A percentile compares a stretch with the other conserved stretches of the same genome.
These are phyloP conservation scores for Pseudogymnoascus sp. DNA, from an alignment of 2,329 filamentous ascomycete genomes.

Conservation along the genomic window DNA sequence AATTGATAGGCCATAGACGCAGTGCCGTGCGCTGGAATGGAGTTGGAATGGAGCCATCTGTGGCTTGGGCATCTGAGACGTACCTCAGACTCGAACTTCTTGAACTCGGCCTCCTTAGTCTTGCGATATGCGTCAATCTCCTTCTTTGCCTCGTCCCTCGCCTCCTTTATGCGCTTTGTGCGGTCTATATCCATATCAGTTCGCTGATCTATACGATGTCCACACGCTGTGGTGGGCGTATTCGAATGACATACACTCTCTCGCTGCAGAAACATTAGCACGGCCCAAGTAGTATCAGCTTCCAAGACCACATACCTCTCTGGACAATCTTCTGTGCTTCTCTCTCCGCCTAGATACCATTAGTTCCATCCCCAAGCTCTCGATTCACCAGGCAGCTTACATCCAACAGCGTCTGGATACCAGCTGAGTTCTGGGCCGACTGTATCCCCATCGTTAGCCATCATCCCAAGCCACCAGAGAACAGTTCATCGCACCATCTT, in stretches of 20 bases:
- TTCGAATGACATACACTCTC: slow-evolving; percentile 63
- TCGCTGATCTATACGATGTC: background rate
- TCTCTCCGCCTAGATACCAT: slow-evolving; percentile 69
- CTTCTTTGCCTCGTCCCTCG: slow-evolving; percentile 91
- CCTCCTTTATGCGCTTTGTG: slow-evolving; percentile 95
- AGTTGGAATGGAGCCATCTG: background rate
- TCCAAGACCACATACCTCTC: slow-evolving; percentile 55
- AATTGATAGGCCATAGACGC: background rate
- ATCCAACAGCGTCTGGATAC: slow-evolving; percentile 97
- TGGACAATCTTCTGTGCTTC: slow-evolving; percentile 99
- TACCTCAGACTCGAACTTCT: slow-evolving; percentile 76
- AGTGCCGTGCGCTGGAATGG: background rate
- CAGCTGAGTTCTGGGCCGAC: slow-evolving; percentile 97
- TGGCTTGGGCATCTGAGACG: background rate
- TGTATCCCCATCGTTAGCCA: slow-evolving; percentile 31
- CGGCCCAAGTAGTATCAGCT: background rate
- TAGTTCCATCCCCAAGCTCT: slow-evolving; percentile 25
- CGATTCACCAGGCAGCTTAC: slow-evolving; percentile 47
- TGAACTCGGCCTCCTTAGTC: slow-evolving; percentile 88
- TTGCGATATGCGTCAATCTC: slow-evolving; percentile 90
- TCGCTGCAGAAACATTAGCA: slow-evolving; percentile 46
- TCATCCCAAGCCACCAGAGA: background rate
- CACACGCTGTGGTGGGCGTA: background rate
- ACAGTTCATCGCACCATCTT: background rate
- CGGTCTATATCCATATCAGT: slow-evolving; percentile 50